A percentile compares a stretch with the other conserved stretches of the same genome.
These are phyloP conservation scores for Spatholobus suberectus DNA, from an alignment of 306 rosid genomes.

Conservation along the genomic window DNA sequence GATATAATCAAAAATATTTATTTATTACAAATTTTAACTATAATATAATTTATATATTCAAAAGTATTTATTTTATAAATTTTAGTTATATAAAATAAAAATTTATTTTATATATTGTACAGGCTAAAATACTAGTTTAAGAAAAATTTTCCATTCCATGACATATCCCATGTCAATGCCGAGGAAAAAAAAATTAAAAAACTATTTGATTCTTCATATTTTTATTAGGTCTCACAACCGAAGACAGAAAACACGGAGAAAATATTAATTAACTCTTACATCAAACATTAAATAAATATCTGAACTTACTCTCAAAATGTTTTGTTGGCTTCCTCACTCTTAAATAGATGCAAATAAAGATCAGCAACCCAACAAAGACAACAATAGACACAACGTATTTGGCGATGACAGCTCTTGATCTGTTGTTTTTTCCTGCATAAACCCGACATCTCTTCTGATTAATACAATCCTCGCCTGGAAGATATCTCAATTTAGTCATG, in stretches of 20 bases:
- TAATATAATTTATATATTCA: no score
- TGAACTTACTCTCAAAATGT: constrained; percentile 34
- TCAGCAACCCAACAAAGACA: constrained; percentile 33
- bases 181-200: neutral
- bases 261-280: neutral
- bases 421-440: constrained; percentile 41
- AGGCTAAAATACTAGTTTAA: no score
- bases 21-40: no score
- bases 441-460: neutral
- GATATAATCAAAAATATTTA: no score
- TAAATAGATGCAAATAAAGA: constrained; percentile 38
- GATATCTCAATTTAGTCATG: neutral
- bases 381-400: constrained; percentile 29
- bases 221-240: neutral
- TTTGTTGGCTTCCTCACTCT: constrained; percentile 33
- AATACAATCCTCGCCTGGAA: neutral
- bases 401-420: constrained; percentile 12
- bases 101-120: no score
- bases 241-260: neutral
- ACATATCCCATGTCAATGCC: neutral
- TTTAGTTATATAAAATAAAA: no score
- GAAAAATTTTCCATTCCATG: neutral
- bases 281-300: neutral
- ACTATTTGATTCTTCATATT: neutral
- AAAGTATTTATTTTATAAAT: no score